Evolutionary conservation across 2,329 filamentous ascomycete genomes (phyloP), one percentile per base, ranked within the genome.

Genomic region (Alternaria hordeiaustralica): DNA sequence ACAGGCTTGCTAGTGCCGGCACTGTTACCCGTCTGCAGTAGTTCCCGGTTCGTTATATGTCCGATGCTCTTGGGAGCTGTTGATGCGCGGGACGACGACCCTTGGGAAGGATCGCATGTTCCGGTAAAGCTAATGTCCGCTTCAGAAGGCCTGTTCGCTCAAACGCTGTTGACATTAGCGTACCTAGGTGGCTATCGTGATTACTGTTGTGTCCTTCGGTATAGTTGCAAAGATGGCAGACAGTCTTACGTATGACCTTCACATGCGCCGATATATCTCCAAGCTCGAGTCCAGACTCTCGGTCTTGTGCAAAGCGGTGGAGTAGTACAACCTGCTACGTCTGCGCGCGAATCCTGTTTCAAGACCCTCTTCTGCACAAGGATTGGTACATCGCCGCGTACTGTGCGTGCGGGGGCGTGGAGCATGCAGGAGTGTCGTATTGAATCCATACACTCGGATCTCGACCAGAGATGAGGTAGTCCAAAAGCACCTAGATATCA

Each of bases 1-100:
- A 53, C 26, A 53, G 20, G 49, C 28, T 25, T 36, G 9, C 12
- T 53, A 53, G 49, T 12, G 9, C 30, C 49, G 49, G 49, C 20
- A 53, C 13, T 36, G 13, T 53, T 13, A 23, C 13, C 49, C 49
- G 30, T 30, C 28, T 36, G 20, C 49, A 41, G 30, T 53, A 53
- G 49, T 36, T 41, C 49, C 20, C 49, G 49, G 49, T 36, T 41
- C 49, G 30, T 23, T n/a, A 18, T 18, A 53, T 53, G 49, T n/a
- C 20, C 13, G 28, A 53, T 53, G 49, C 49, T 53, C 36, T 25
- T 23, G 43, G 18, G 9, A 11, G 30, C 49, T 36, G 30, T 36
- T 23, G 28, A 41, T 36, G 20, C 8, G 12, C 30, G 30, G 28
- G 49, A 41, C 21, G 13, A 20, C 33, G 13, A 53, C 20, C 5